Conservation (phyloP, 148 eudicot species). For the Silene latifolia region DNA sequence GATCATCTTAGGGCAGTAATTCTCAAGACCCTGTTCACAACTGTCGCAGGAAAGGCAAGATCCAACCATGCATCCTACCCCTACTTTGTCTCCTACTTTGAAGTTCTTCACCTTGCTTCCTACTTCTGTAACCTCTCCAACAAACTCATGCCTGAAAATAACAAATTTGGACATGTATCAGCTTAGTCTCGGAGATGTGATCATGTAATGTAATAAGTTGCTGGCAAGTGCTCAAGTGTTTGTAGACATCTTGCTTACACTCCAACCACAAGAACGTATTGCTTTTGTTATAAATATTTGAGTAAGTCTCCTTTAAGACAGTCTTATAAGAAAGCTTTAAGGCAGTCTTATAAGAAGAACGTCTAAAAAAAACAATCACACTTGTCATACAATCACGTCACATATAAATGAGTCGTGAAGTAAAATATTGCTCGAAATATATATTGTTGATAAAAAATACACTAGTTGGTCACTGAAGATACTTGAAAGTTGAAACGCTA, state of each 20-base stretch:
- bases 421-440: too few relatives aligned
- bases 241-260: neutral
- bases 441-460: too few relatives aligned
- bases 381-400: neutral
- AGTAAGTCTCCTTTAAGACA: neutral
- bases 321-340: neutral
- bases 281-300: neutral
- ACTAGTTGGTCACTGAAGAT: too few relatives aligned
- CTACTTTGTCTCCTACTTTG: conserved; percentile 35
- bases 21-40: conserved; percentile 14
- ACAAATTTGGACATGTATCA: neutral
- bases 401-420: too few relatives aligned
- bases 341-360: too few relatives aligned
- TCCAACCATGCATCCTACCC: conserved; percentile 36
- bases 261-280: neutral
- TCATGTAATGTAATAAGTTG: too few relatives aligned
- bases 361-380: neutral
- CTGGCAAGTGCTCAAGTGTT: neutral
- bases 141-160: conserved; percentile 9
- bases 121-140: conserved; percentile 17
- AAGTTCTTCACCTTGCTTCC: conserved; percentile 33
- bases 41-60: conserved; percentile 27
- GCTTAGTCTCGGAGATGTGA: too few relatives aligned
- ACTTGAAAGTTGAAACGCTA: too few relatives aligned
- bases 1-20: conserved; percentile 23